Conservation (phyloP, 2,329 filamentous ascomycete genomes). For the Podosphaera fusca region DNA sequence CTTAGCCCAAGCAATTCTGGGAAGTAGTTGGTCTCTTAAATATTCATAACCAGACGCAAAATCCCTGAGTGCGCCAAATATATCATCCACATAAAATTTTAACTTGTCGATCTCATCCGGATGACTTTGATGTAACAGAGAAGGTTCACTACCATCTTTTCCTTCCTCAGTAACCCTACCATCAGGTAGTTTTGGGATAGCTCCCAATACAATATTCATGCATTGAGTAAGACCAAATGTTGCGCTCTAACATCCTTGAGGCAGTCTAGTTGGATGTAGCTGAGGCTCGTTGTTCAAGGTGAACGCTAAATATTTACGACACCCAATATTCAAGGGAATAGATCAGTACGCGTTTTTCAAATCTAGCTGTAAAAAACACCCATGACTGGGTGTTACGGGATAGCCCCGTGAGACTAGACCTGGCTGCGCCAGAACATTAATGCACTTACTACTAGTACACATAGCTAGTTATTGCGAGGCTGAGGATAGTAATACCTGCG, state of each 20-base stretch:
- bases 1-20: background rate
- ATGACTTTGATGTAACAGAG: background rate
- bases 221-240: background rate
- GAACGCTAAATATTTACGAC: background rate
- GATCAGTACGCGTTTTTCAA: background rate
- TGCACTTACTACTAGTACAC: no score
- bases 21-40: background rate
- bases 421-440: no score
- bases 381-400: background rate
- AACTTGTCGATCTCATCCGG: background rate
- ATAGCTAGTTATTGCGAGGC: no score
- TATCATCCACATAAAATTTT: background rate
- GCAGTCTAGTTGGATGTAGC: background rate
- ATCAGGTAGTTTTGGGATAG: background rate
- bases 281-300: conserved; percentile 1
- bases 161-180: background rate
- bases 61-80: background rate
- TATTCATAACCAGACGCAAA: background rate
- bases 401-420: no score
- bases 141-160: background rate
- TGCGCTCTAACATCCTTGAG: background rate
- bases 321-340: background rate
- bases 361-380: background rate
- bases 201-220: background rate
- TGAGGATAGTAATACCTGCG: no score